These are phyloP conservation scores for Tremella fuciformis DNA, from an alignment of 768 basidiomycete genomes.

Conservation along the genomic window DNA sequence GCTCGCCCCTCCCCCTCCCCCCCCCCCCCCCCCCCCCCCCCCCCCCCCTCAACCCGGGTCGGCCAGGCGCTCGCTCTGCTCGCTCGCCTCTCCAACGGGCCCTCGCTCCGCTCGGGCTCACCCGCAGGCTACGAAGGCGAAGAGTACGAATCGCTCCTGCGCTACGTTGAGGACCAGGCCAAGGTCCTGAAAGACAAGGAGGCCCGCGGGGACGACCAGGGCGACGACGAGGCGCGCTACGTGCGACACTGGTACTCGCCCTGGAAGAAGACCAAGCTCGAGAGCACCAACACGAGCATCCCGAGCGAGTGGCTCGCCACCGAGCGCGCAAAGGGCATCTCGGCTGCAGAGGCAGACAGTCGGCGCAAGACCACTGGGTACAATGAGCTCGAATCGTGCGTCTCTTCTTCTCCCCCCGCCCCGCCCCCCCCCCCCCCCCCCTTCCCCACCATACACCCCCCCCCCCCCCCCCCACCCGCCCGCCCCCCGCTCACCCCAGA, in stretches of 20 bases:
- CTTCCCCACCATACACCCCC: neutral
- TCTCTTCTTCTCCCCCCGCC: neutral
- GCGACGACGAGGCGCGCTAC: conserved; percentile 47
- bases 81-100: neutral
- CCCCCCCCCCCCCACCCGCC: neutral
- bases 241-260: conserved; percentile 56
- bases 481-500: conserved; percentile 37
- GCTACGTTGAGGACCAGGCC: conserved; percentile 52
- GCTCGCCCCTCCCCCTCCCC: too few species aligned
- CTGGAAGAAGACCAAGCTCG: conserved; percentile 54
- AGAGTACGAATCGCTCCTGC: conserved; percentile 54
- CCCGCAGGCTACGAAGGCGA: conserved; percentile 45
- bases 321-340: conserved; percentile 53
- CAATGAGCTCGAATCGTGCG: conserved; percentile 56
- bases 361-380: conserved; percentile 53
- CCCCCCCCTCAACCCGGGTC: too few species aligned
- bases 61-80: too few species aligned
- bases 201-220: conserved; percentile 47
- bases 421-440: neutral
- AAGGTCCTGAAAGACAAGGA: conserved; percentile 34
- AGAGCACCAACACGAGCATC: conserved; percentile 48
- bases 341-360: conserved; percentile 49
- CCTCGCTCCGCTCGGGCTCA: neutral
- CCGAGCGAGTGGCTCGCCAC: conserved; percentile 56
- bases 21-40: too few species aligned